Evolutionary conservation across 2,329 filamentous ascomycete genomes (phyloP).

Genomic region (Fusarium nygamai): DNA sequence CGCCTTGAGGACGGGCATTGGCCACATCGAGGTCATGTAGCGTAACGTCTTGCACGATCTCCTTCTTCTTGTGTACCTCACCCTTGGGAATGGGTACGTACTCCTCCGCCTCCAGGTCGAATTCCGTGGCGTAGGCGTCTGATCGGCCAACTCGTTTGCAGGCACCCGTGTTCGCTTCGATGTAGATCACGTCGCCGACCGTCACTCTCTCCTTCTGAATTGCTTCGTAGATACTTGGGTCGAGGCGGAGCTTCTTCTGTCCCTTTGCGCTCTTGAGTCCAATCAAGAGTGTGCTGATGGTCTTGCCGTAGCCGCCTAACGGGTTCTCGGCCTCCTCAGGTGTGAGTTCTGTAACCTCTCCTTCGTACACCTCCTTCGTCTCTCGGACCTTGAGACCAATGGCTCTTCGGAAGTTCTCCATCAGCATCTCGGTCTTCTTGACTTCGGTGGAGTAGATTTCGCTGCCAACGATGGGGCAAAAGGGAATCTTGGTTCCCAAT

Average conservation of each 20-base stretch:
- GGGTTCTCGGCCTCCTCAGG: conserved; percentile 99
- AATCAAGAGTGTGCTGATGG: conserved; percentile 94
- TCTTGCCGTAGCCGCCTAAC: conserved; percentile 94
- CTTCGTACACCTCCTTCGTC: conserved; percentile 99
- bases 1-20: conserved; percentile 93
- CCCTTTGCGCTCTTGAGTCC: conserved; percentile 95
- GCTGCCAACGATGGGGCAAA: conserved; percentile 97
- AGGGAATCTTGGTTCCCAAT: conserved; percentile 96
- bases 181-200: conserved; percentile 97
- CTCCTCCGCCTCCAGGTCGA: conserved; percentile 97
- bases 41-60: conserved; percentile 98
- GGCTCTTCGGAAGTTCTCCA: conserved; percentile 98
- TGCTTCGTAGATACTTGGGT: conserved; percentile 98
- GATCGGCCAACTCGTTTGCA: conserved; percentile 97
- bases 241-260: conserved; percentile 95
- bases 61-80: conserved; percentile 99
- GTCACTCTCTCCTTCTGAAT: conserved; percentile 98
- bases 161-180: conserved; percentile 97
- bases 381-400: conserved; percentile 97
- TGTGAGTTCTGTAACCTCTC: conserved; percentile 96
- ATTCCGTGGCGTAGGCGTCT: conserved; percentile 97
- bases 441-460: conserved; percentile 98
- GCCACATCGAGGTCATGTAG: conserved; percentile 96
- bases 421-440: conserved; percentile 98
- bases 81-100: conserved; percentile 99